Conservation (phyloP, 2,329 filamentous ascomycete genomes). For the Chaetomiaceae sp. region DNA sequence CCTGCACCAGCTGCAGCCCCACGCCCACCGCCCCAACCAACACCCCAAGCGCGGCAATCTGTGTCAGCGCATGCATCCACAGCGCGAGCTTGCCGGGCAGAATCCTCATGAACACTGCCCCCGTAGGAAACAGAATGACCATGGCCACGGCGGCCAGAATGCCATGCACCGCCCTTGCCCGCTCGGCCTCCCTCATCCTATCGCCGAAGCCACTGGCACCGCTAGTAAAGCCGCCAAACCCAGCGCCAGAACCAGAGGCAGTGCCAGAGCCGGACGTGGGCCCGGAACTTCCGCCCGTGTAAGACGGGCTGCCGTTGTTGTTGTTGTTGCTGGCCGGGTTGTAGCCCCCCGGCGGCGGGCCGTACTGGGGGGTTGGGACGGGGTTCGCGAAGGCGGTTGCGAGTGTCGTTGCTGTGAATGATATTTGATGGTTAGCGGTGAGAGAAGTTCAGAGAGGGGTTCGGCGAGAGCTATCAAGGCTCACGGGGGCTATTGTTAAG, state of each 20-base stretch:
- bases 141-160: slow-evolving; percentile 39
- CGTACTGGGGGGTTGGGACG: too few relatives aligned
- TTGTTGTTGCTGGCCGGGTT: too few relatives aligned
- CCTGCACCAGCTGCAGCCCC: slow-evolving; percentile 39
- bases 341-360: too few relatives aligned
- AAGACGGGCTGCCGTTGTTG: not conserved
- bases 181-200: slow-evolving; percentile 9
- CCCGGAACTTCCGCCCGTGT: not conserved
- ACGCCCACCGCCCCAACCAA: slow-evolving; percentile 39
- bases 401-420: too few relatives aligned
- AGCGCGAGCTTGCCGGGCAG: slow-evolving; percentile 35
- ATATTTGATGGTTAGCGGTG: too few relatives aligned
- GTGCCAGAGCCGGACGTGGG: not conserved
- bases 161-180: slow-evolving; percentile 34
- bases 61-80: slow-evolving; percentile 37
- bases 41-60: slow-evolving; percentile 35
- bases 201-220: slow-evolving; percentile 14
- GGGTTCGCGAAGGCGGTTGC: too few relatives aligned
- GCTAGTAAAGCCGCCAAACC: not conserved
- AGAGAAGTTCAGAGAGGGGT: too few relatives aligned
- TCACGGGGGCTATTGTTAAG: too few relatives aligned
- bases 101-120: slow-evolving; percentile 40
- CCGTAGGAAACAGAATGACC: slow-evolving; percentile 41
- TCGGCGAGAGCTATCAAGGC: too few relatives aligned
- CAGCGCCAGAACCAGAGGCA: not conserved